Conservation (phyloP, 306 rosid genomes). For the Mimosa pudica region DNA sequence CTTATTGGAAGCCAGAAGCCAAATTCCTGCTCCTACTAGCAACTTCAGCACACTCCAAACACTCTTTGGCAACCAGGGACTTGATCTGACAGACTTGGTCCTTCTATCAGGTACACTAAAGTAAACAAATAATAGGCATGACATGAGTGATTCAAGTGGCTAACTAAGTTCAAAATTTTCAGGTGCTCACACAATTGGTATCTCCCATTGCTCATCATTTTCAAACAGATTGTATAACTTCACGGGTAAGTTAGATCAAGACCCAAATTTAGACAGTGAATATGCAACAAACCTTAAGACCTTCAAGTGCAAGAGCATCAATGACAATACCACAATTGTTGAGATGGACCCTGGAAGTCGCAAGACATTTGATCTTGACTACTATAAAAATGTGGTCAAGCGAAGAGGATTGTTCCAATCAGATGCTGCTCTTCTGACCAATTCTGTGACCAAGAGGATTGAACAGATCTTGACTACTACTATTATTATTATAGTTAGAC, state of each 20-base stretch:
- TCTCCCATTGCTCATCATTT: conserved; percentile 72
- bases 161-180: not conserved
- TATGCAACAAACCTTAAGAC: conserved; percentile 77
- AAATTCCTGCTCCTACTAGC: conserved; percentile 65
- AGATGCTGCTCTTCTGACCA: conserved; percentile 68
- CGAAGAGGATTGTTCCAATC: conserved; percentile 79
- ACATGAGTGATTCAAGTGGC: not conserved
- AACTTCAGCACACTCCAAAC: conserved; percentile 68
- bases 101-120: conserved; percentile 66
- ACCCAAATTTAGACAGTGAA: conserved; percentile 74
- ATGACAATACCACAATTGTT: conserved; percentile 53
- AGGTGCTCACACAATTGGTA: conserved; percentile 95
- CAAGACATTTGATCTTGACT: conserved; percentile 78
- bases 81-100: conserved; percentile 73
- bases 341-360: conserved; percentile 97
- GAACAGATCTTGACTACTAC: no score
- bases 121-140: conserved; percentile 15
- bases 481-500: no score
- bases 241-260: conserved; percentile 66
- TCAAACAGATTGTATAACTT: conserved; percentile 68
- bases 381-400: conserved; percentile 59
- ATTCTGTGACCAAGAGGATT: conserved; percentile 50
- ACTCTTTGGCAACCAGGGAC: conserved; percentile 64
- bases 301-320: conserved; percentile 65
- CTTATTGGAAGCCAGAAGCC: conserved; percentile 50